Percentiles rank a stretch among this genome's conserved stretches.
Conservation (phyloP, 805 yeast species). For the Myxozyma neotropica region DNA sequence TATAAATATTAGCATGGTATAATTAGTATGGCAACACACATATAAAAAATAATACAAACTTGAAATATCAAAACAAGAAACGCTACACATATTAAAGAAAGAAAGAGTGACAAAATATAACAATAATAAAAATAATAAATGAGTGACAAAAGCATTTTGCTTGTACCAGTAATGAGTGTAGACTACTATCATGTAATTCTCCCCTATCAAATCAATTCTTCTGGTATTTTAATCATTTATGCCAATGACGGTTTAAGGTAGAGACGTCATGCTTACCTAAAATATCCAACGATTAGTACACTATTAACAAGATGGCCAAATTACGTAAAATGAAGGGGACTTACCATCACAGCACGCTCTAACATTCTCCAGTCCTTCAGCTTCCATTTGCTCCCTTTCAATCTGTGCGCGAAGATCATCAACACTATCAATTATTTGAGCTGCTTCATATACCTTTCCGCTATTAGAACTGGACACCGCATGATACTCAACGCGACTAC, state of each 20-base stretch:
- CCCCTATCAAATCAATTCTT: neutral
- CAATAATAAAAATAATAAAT: neutral
- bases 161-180: neutral
- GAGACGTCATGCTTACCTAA: slow-evolving; percentile 37
- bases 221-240: neutral
- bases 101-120: neutral
- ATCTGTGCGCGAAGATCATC: slow-evolving; percentile 12
- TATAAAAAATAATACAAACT: neutral
- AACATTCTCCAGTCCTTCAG: slow-evolving; percentile 50
- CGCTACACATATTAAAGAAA: neutral
- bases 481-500: neutral
- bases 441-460: neutral
- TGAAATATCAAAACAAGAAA: neutral
- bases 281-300: neutral
- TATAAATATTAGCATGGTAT: too few relatives aligned
- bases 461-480: neutral
- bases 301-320: neutral
- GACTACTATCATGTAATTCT: neutral
- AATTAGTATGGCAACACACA: too few relatives aligned
- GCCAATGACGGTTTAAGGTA: slow-evolving; percentile 12
- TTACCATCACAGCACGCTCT: slow-evolving; percentile 44
- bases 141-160: too few relatives aligned
- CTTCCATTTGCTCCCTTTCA: slow-evolving; percentile 42
- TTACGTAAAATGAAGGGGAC: neutral
- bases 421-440: slow-evolving; percentile 13